These are phyloP conservation scores for Geotrichum europaeum DNA, from an alignment of 1,139 yeast genomes.

Conservation along the genomic window DNA sequence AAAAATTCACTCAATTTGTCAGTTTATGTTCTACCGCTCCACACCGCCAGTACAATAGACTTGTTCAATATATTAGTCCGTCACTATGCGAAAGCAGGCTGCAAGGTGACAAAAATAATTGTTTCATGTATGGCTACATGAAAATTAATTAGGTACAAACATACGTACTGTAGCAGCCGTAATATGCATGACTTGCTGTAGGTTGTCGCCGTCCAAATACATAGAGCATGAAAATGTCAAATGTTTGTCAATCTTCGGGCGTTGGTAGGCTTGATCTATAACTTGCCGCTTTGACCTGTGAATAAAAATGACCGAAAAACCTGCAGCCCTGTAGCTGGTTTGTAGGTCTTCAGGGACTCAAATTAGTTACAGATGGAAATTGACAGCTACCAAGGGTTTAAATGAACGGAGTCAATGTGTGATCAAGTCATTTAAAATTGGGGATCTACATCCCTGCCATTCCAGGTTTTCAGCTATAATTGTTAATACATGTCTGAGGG, in stretches of 20 bases:
- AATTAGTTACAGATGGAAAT: neutral
- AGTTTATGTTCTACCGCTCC: neutral
- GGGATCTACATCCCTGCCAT: neutral
- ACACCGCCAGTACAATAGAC: neutral
- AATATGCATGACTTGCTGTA: neutral
- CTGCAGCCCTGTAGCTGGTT: neutral
- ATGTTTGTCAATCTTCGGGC: neutral
- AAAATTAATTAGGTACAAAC: neutral
- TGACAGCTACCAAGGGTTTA: neutral
- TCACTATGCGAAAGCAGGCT: neutral
- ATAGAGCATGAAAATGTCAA: neutral
- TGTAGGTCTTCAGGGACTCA: neutral
- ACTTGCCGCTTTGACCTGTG: neutral
- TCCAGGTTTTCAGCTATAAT: neutral
- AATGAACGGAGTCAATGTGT: neutral
- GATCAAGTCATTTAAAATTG: neutral
- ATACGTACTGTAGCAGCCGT: neutral
- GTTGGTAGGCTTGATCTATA: neutral
- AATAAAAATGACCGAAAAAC: neutral
- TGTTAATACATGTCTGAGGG: neutral
- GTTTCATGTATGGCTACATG: neutral
- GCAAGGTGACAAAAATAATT: neutral
- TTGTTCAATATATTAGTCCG: neutral
- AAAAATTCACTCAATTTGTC: neutral
- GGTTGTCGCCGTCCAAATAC: neutral